phyloP scores from a whole-genome alignment of 2,329 filamentous ascomycete genomes.

The Ophiostoma fasciatum region DNA sequence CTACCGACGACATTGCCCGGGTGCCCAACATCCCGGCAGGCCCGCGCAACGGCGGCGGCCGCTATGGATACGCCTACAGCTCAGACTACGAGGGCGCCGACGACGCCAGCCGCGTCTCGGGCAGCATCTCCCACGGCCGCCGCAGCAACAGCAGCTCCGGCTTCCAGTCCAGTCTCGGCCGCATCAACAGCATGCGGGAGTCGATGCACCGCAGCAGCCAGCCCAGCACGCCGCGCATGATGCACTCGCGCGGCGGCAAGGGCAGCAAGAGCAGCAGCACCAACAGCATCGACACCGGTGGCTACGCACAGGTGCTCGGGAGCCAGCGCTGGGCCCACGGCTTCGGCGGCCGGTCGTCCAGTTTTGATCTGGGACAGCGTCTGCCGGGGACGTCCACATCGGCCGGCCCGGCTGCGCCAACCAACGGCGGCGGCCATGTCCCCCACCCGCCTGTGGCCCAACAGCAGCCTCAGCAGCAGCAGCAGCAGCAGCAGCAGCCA shows the following conservation, averaged over 20 bases:
- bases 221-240: slow-evolving; percentile 26
- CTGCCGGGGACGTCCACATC: slow-evolving; percentile 2
- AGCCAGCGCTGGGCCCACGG: slow-evolving; percentile 44
- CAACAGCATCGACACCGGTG: slow-evolving; percentile 50
- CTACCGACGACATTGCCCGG: slow-evolving; percentile 12
- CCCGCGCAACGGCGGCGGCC: slow-evolving; percentile 9
- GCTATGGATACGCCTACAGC: slow-evolving; percentile 32
- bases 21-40: slow-evolving; percentile 4
- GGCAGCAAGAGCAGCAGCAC: slow-evolving; percentile 58
- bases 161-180: slow-evolving; percentile 43
- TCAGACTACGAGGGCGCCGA: slow-evolving; percentile 44
- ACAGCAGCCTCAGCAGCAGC: slow-evolving; percentile 2
- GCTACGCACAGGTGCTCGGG: slow-evolving; percentile 41
- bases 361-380: slow-evolving; percentile 54
- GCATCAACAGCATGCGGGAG: slow-evolving; percentile 49
- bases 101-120: slow-evolving; percentile 38
- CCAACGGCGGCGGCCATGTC: no score
- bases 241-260: slow-evolving; percentile 43
- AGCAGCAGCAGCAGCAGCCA: slow-evolving; percentile 10
- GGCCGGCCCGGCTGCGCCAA: no score
- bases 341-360: slow-evolving; percentile 46
- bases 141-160: slow-evolving; percentile 73
- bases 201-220: slow-evolving; percentile 19
- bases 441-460: no score
- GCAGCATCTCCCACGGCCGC: slow-evolving; percentile 39